Conservation (phyloP, 345 rosid genomes). For the Anacardium occidentale region DNA sequence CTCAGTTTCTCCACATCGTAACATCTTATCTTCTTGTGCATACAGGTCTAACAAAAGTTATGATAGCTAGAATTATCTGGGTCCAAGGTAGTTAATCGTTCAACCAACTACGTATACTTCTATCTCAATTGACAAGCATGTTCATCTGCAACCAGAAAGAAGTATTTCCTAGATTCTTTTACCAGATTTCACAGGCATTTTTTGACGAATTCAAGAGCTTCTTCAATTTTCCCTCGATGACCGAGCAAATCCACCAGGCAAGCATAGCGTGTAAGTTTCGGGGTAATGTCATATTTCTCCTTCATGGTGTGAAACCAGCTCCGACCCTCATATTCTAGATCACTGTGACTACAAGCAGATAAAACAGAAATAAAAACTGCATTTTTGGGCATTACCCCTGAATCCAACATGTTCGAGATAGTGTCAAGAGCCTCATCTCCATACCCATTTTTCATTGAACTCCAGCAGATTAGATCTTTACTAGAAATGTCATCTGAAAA, state of each 20-base stretch:
- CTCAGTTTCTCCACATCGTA: constrained; percentile 22
- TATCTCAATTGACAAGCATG: constrained; percentile 15
- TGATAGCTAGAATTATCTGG: constrained; percentile 18
- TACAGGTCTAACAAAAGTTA: constrained; percentile 30
- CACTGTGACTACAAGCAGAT: constrained; percentile 41
- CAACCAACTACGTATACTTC: constrained; percentile 24
- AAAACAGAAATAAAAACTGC: constrained; percentile 35
- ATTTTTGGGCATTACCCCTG: constrained; percentile 30
- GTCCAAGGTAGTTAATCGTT: constrained; percentile 17
- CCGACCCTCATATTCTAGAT: constrained; percentile 32
- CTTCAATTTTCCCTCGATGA: constrained; percentile 30
- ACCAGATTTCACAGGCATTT: constrained; percentile 39
- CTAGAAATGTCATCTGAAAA: constrained; percentile 27
- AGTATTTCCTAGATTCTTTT: constrained; percentile 30
- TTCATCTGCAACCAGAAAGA: constrained; percentile 35
- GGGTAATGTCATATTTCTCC: constrained; percentile 15
- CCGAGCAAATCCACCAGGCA: constrained; percentile 43
- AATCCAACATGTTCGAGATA: constrained; percentile 27
- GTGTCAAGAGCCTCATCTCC: constrained; percentile 34
- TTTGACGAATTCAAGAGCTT: constrained; percentile 30
- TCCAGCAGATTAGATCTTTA: constrained; percentile 39
- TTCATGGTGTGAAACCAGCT: constrained; percentile 28
- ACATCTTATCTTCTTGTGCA: constrained; percentile 26
- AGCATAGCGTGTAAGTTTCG: constrained; percentile 28
- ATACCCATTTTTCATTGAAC: constrained; percentile 39